Base-by-base conservation (phyloP, 1,139 yeast species). In the Starmera stellimalicola region DNA sequence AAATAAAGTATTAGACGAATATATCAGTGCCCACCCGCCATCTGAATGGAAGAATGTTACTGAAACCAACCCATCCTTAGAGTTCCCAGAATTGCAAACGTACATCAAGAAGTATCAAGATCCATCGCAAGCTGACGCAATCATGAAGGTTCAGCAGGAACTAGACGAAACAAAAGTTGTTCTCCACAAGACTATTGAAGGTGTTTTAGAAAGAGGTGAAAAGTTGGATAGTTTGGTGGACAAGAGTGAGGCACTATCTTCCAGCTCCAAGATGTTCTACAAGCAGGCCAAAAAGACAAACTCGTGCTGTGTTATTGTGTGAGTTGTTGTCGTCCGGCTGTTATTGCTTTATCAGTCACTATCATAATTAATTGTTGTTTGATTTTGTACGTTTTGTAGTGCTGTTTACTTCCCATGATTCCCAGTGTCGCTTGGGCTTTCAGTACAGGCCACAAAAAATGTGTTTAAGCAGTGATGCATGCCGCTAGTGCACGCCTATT, bases 231-330 rank as follows among this genome's bases (percentile, higher is more conserved):
- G 93, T 33, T 68, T 91, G 52, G 98, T 91, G 28, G 96, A 88
- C 56, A 91, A 91, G 64, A 80, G 94, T 19, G 97, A 88, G 56
- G 94, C 95, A 2, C 70, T 91, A 50, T 80, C 94, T 27, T 73
- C 85, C 22, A 76, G 93, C 34, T 83, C 95, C 25, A 74, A 93
- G 55, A 83, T 87, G 83, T 91, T 93, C 57, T 91, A 91, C 66
- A 87, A 85, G 57, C 96, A 91, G 60, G 98, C 98, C 26, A 87
- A 88, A 67, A 87, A 85, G 73, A 87, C 97, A 30, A 91, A 91
- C 63, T 84, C 95, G 18, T 91, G 98, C 63, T 93, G 98, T 65
- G 69, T 80, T 16, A 70, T 88, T 46, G 73, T 81, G 70, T 85
- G 60, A 60, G 17, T n/a, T n/a, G n/a, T n/a, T 20, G 23, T 20